phyloP scores from a whole-genome alignment of 2,329 filamentous ascomycete genomes.

The Calonectria pseudoturangicola region DNA sequence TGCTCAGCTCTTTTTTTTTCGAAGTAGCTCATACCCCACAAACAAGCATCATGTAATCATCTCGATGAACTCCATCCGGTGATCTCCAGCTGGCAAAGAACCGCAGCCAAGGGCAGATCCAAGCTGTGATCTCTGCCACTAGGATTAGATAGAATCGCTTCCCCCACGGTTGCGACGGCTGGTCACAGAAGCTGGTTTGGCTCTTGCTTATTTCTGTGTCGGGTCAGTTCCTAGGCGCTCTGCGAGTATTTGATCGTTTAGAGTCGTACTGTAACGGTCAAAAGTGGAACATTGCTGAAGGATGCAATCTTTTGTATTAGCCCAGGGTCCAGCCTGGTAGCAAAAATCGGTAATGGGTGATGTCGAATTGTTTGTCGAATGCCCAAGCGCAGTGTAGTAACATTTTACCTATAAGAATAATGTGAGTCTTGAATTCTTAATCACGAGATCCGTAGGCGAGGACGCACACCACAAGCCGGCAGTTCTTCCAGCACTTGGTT shows the following conservation, averaged over 20 bases:
- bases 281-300: slow-evolving; percentile 42
- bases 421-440: neutral
- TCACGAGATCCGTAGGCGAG: neutral
- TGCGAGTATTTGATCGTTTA: neutral
- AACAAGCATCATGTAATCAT: slow-evolving; percentile 64
- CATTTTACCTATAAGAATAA: slow-evolving; percentile 26
- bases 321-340: slow-evolving; percentile 25
- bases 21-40: slow-evolving; percentile 54
- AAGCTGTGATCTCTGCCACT: slow-evolving; percentile 60
- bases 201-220: slow-evolving; percentile 56
- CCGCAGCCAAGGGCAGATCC: slow-evolving; percentile 60
- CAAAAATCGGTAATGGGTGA: slow-evolving; percentile 43
- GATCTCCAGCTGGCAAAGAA: slow-evolving; percentile 61
- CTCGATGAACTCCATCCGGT: slow-evolving; percentile 56
- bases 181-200: slow-evolving; percentile 58
- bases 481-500: slow-evolving; percentile 25
- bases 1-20: neutral
- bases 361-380: slow-evolving; percentile 14
- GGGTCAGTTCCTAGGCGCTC: slow-evolving; percentile 30
- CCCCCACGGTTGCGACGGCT: slow-evolving; percentile 57
- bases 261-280: slow-evolving; percentile 48
- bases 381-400: slow-evolving; percentile 17
- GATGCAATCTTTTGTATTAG: slow-evolving; percentile 42
- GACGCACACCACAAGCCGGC: slow-evolving; percentile 37
- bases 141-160: slow-evolving; percentile 59